These are phyloP conservation scores for Neurospora sp. DNA, from an alignment of 495 filamentous ascomycete species.

Conservation along the genomic window DNA sequence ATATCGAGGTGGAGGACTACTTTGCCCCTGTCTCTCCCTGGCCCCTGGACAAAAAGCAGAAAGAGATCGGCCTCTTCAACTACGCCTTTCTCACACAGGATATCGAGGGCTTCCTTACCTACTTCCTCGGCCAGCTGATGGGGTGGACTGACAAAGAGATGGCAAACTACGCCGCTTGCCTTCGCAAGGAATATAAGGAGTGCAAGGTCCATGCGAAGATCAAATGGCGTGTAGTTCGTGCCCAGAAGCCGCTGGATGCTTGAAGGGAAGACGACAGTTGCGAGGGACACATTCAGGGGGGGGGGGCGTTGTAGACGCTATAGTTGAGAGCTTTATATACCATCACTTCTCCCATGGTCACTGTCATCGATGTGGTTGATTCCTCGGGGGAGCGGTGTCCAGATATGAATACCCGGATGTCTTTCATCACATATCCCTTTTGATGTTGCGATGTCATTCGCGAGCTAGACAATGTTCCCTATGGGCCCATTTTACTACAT, in stretches of 20 bases:
- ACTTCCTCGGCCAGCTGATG: constrained; percentile 9
- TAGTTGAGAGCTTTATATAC: neutral
- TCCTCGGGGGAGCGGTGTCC: no score
- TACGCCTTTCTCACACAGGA: neutral
- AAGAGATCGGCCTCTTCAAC: constrained; percentile 7
- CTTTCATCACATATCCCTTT: no score
- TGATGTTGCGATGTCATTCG: no score
- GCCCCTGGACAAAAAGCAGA: neutral
- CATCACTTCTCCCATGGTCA: neutral
- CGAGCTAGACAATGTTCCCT: no score
- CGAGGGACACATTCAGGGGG: neutral
- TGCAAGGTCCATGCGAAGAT: constrained; percentile 6
- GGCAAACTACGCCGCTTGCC: constrained; percentile 5
- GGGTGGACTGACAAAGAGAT: constrained; percentile 14
- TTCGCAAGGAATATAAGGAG: constrained; percentile 11
- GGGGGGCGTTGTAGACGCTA: neutral
- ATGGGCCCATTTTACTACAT: no score
- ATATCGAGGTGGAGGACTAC: neutral
- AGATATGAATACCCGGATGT: no score
- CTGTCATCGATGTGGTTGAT: neutral
- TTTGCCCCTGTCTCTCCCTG: neutral
- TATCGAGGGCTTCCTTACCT: neutral
- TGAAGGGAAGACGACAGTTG: neutral
- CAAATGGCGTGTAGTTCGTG: constrained; percentile 19
- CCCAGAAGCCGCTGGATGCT: constrained; percentile 16